A percentile compares a stretch with the other conserved stretches of the same genome.
Evolutionary conservation across 495 filamentous ascomycete genomes (phyloP).

Genomic region (Talaromyces adpressus): DNA sequence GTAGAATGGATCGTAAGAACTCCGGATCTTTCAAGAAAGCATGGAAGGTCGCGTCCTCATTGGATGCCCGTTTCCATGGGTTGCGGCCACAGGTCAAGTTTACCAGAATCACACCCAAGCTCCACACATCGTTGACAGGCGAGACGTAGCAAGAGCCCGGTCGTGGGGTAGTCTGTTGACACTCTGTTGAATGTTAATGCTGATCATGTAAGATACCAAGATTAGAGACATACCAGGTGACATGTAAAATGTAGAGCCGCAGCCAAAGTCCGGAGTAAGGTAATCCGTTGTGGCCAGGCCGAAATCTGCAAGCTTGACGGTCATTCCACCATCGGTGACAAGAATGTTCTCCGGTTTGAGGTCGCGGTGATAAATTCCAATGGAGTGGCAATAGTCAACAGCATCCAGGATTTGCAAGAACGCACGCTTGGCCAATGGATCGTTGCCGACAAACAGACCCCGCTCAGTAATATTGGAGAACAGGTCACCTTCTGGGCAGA

Average conservation of each 20-base stretch:
- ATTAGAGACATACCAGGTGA: conserved; percentile 72
- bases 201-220: conserved; percentile 4
- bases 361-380: conserved; percentile 96
- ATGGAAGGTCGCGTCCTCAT: conserved; percentile 91
- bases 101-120: conserved; percentile 91
- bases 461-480: conserved; percentile 96
- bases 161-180: conserved; percentile 77
- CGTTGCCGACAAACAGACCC: conserved; percentile 88
- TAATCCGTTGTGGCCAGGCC: conserved; percentile 83
- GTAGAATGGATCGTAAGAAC: conserved; percentile 90
- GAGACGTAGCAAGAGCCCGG: conserved; percentile 79
- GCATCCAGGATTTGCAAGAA: conserved; percentile 98
- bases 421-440: conserved; percentile 74
- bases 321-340: conserved; percentile 78
- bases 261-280: conserved; percentile 89
- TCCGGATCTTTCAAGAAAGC: conserved; percentile 79
- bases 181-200: conserved; percentile 55
- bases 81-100: conserved; percentile 98
- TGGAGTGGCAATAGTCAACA: conserved; percentile 86
- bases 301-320: conserved; percentile 95
- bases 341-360: conserved; percentile 98
- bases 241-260: conserved; percentile 99
- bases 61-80: conserved; percentile 92
- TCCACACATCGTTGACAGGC: conserved; percentile 96
- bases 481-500: conserved; percentile 93